Evolutionary conservation across 2,329 filamentous ascomycete species (phyloP), one percentile per base, ranked within the genome.

Genomic region (Penicillium nordicum): DNA sequence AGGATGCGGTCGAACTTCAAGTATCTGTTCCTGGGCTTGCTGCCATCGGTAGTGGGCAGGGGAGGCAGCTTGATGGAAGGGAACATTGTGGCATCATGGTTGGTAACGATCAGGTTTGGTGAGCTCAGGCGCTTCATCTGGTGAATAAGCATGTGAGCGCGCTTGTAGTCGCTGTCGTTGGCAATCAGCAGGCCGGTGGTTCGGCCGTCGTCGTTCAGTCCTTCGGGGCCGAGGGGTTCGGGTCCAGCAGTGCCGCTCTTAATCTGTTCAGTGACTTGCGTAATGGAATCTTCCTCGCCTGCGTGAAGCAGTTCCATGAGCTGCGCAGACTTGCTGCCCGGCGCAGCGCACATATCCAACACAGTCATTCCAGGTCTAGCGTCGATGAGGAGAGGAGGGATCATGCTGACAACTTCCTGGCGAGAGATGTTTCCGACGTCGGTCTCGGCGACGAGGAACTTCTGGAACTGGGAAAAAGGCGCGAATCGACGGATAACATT

Each of bases 401-500:
- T 97, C 94, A 99, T 99, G 79, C 91, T 96, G 69, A 99, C 94
- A 43, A 96, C 88, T 78, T 99, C 94, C 76, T 99, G 94, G 68
- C 94, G 86, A 76, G 90, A 96, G 69, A 99, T 97, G 74, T 97
- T 99, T 68, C 94, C 94, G 23, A 97, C 92, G 55, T 89, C 92
- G 4, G 94, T 97, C 81, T 99, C 94, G 50, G 93, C 95, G 48
- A 99, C 94, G 49, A 99, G 83, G 79, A 97, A 99, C 73, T 95
- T 96, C 74, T 99, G 94, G 77, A 99, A 97, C 29, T 90, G 88
- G 48, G 92, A 88, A 73, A 99, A 99, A 3, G 94, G 94, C 36
- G 90, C 86, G 74, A 96, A 96, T 72, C 92, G 92, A 67, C 94
- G 88, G 60, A 99, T 84, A 63, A 97, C 88, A 70, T 96, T 92